A percentile compares a stretch with the other conserved stretches of the same genome.
Conservation (phyloP, 805 yeast species). For the Candida palmyrensis region DNA sequence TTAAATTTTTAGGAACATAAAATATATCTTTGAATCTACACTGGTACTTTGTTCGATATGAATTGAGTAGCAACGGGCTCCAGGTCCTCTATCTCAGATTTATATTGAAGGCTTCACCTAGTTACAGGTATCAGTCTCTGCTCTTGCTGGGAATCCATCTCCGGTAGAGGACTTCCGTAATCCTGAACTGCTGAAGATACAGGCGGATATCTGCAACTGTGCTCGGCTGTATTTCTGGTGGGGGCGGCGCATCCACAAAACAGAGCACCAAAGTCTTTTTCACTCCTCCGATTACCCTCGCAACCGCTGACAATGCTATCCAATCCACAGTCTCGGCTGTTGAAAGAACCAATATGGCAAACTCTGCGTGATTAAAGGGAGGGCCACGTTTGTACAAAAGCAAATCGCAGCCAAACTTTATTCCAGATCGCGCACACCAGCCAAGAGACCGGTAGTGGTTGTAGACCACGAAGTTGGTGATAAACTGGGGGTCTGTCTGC, state of each 20-base stretch:
- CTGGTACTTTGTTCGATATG: no score
- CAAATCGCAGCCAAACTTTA: constrained; percentile 87
- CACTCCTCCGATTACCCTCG: constrained; percentile 84
- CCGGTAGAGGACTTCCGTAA: constrained; percentile 64
- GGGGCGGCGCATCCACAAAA: constrained; percentile 56
- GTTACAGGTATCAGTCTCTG: constrained; percentile 49
- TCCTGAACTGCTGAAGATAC: constrained; percentile 39
- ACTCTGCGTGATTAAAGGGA: constrained; percentile 92
- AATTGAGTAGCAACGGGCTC: no score
- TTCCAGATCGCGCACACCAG: constrained; percentile 92
- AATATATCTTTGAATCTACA: no score
- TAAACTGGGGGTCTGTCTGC: constrained; percentile 29
- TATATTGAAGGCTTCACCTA: not conserved
- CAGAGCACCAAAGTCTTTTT: constrained; percentile 69
- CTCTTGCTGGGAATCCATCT: constrained; percentile 87
- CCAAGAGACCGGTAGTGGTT: constrained; percentile 86
- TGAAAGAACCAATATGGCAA: constrained; percentile 54
- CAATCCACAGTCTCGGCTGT: constrained; percentile 42
- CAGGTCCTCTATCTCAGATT: no score
- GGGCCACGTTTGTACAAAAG: constrained; percentile 87
- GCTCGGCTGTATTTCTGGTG: constrained; percentile 26
- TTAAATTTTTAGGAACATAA: no score
- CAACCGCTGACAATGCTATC: constrained; percentile 55
- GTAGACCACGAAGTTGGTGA: constrained; percentile 64
- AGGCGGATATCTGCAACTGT: constrained; percentile 12